A percentile compares a stretch with the other conserved stretches of the same genome.
These are phyloP conservation scores for Trichoderma sp. DNA, from an alignment of 2,329 filamentous ascomycete genomes.

Conservation along the genomic window DNA sequence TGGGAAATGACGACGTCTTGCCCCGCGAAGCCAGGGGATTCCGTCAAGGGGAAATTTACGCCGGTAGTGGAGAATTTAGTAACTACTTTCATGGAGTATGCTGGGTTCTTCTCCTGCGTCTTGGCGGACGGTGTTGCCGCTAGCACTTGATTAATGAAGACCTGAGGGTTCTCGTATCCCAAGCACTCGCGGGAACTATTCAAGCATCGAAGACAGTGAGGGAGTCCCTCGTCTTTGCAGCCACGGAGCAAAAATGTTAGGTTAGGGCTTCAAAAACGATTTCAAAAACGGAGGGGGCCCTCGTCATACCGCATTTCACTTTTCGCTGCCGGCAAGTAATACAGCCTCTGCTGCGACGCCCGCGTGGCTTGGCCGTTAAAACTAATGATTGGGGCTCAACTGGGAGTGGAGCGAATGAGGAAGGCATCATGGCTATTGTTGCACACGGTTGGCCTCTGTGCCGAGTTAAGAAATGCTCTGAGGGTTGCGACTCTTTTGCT, in stretches of 20 bases:
- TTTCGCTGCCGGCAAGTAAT: neutral
- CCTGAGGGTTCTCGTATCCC: neutral
- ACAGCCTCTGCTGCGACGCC: neutral
- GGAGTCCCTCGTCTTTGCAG: neutral
- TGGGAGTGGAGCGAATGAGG: neutral
- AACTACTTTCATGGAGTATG: neutral
- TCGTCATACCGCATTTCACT: neutral
- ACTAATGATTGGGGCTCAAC: neutral
- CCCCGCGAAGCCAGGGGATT: neutral
- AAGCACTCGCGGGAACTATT: neutral
- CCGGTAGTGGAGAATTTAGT: neutral
- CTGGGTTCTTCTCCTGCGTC: neutral
- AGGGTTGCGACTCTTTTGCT: neutral
- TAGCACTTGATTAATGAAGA: slow-evolving; percentile 1
- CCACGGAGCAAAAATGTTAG: neutral
- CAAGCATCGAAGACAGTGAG: neutral
- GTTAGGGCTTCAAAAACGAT: neutral
- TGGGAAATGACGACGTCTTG: neutral
- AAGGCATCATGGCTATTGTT: neutral
- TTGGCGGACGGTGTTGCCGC: neutral
- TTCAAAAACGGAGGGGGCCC: neutral
- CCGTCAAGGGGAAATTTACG: neutral
- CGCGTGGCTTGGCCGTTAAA: neutral
- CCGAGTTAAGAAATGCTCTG: neutral
- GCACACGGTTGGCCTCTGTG: neutral